Conservation (phyloP, 2,329 filamentous ascomycete genomes). For the Aspergillus chevalieri region DNA sequence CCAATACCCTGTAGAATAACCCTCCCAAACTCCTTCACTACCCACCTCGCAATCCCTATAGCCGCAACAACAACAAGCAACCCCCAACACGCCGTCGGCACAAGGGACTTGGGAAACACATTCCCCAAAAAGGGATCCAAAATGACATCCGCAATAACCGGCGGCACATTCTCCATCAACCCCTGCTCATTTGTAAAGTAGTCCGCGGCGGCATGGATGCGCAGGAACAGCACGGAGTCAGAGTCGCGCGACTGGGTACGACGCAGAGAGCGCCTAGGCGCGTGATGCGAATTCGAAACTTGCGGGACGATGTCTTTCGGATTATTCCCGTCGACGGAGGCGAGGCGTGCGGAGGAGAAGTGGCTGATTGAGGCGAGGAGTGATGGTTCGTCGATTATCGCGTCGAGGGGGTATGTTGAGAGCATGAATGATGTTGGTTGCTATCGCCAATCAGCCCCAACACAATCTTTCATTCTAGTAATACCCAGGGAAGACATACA, state of each 20-base stretch:
- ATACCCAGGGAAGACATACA: conserved; percentile 48
- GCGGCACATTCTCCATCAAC: conserved; percentile 68
- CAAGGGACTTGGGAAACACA: conserved; percentile 68
- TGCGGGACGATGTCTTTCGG: conserved; percentile 1
- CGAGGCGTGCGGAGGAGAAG: conserved; percentile 53
- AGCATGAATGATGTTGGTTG: conserved; percentile 79
- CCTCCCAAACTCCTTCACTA: conserved; percentile 19
- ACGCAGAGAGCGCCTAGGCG: conserved; percentile 11
- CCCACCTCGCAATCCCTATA: conserved; percentile 40
- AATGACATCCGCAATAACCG: conserved; percentile 72
- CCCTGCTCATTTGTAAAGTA: conserved; percentile 70
- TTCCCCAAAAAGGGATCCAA: conserved; percentile 82
- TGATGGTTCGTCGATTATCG: conserved; percentile 56
- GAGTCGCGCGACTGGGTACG: conserved; percentile 5
- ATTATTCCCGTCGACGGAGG: conserved; percentile 16
- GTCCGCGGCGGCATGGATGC: conserved; percentile 69
- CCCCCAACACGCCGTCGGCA: conserved; percentile 67
- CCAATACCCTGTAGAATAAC: conserved; percentile 6
- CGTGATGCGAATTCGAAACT: not conserved
- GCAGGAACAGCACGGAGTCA: conserved; percentile 62
- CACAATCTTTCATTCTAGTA: not conserved
- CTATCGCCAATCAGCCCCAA: conserved; percentile 40
- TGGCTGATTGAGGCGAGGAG: conserved; percentile 60
- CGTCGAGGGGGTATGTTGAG: conserved; percentile 55
- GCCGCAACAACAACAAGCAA: conserved; percentile 51